Evolutionary conservation across 345 rosid species (phyloP), one percentile per base, ranked within the genome.

Genomic region (Hevea brasiliensis): DNA sequence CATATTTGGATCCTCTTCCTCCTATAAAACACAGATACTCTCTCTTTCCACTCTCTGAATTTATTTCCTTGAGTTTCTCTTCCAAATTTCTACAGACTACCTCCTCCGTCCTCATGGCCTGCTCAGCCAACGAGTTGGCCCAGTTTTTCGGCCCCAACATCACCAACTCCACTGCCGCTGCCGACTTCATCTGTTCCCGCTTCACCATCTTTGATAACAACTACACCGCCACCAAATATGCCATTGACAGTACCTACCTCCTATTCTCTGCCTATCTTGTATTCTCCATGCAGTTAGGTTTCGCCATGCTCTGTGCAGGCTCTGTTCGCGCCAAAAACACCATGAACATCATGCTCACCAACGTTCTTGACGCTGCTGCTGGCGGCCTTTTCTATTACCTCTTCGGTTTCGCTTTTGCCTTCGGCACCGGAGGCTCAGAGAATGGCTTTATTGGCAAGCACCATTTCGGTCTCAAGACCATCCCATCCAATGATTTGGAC

Each of bases 221-320:
- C 72, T 84, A 88, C 85, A 12, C 55, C 12, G 97, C 87, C 83
- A 76, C 92, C 21, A n/a, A 80, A 57, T 89, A 26, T 23, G 98
- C 98, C 24, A 76, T 91, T 32, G 92, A 93, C 88, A 86, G 76
- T 79, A 93, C 97, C 15, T 93, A 85, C 82, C 96, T 93, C 45
- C 91, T 93, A 74, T 93, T 93, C 92, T 93, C 98, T 0, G 96
- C 97, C 48, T 93, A 93, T 78, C 89, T 93, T 6, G 97, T 91
- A 67, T 93, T 93, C 81, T 82, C 97, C 54, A 93, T 93, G 98
- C 98, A 93, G 72, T 88, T 93, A 0, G 97, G 98, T 63, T 93
- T 93, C 56, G 98, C 97, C 76, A 93, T 93, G 97, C 94, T 93
- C 41, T 93, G 98, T 67, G 98, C 98, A 29, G 98, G 98, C 4